Base-by-base conservation (phyloP, 345 rosid species). In the Syzygium aqueum region DNA sequence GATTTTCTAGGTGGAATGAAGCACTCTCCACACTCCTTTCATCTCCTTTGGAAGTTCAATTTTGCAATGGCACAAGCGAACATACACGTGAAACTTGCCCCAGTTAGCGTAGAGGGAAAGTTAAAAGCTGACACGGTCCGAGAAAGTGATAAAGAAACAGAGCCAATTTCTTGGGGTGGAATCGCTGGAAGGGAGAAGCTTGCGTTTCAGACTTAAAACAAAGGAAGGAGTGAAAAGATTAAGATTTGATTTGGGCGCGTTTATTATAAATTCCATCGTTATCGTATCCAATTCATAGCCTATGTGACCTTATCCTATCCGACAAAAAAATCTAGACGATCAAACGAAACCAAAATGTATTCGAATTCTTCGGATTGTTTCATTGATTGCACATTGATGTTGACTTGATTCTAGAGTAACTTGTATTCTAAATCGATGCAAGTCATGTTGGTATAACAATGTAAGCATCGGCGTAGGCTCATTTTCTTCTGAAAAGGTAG, bases 21-120 rank as follows among this genome's bases (percentile, higher is more conserved):
- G 77, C 77, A 14, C 8, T 61, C 73, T 61, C 73, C 13, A 13
- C 37, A 6, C 30, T 63, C 77, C 21, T 46, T 46, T 88, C 85
- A 92, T 53, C 90, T 90, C 77, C 30, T 91, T 33, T 91, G 92
- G 63, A 86, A 93, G 88, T 93, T 92, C 25, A 92, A 86, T 86
- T 92, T 93, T 67, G 92, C 91, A 22, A 87, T 89, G 22, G 89
- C 85, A 19, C 25, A 85, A 51, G 92, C 57, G 85, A 92, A 93
- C 57, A 84, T 21, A 51, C 59, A 78, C 13, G 92, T 90, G 85
- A 89, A 90, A 51, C 40, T 37, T 37, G 40, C 40, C 40, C 40
- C 40, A 37, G 40, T 37, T 37, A 37, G 3, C 40, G 3, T 37
- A 37, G 40, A 37, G 40, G 3, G 40, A 37, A 37, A 37, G 40